Percentiles rank a stretch among this genome's conserved stretches.
phyloP scores from a whole-genome alignment of 2,329 filamentous ascomycete species.

The Talaromyces sp. region DNA sequence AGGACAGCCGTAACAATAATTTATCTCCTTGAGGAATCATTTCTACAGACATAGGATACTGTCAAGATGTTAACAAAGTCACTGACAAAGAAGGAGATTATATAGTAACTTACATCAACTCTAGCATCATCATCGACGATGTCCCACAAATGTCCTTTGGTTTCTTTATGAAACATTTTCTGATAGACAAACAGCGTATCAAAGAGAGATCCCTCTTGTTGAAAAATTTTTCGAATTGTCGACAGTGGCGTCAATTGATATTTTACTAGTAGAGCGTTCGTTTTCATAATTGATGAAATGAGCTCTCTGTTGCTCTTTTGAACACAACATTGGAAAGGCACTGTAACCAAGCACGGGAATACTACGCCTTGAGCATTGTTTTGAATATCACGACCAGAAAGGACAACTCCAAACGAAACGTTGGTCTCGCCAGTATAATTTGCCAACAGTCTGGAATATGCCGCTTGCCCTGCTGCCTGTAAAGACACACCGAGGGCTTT shows the following conservation, averaged over 20 bases:
- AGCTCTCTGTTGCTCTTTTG: slow-evolving; percentile 54
- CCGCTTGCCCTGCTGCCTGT: slow-evolving; percentile 70
- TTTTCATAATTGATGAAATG: slow-evolving; percentile 61
- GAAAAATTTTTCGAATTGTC: slow-evolving; percentile 69
- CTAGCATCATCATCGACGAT: slow-evolving; percentile 63
- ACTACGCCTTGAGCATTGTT: slow-evolving; percentile 58
- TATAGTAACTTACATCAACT: slow-evolving; percentile 53
- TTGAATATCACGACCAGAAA: slow-evolving; percentile 67
- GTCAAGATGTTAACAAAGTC: slow-evolving; percentile 19
- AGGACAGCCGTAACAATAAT: slow-evolving; percentile 65
- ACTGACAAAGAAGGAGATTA: slow-evolving; percentile 2
- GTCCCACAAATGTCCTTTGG: slow-evolving; percentile 52
- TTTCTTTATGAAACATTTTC: slow-evolving; percentile 45
- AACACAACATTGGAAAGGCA: slow-evolving; percentile 67
- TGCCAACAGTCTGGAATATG: slow-evolving; percentile 73
- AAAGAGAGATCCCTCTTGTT: slow-evolving; percentile 65
- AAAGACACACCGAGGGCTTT: slow-evolving; percentile 63
- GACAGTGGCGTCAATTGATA: slow-evolving; percentile 70
- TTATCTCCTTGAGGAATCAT: slow-evolving; percentile 56
- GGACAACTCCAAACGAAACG: slow-evolving; percentile 74
- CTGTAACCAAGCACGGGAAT: slow-evolving; percentile 78
- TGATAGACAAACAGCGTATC: slow-evolving; percentile 86
- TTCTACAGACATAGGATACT: slow-evolving; percentile 77
- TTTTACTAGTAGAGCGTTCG: slow-evolving; percentile 62
- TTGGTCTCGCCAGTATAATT: slow-evolving; percentile 71